Conservation (phyloP, 75 land plant genomes). For the Pinus tabuliformis region DNA sequence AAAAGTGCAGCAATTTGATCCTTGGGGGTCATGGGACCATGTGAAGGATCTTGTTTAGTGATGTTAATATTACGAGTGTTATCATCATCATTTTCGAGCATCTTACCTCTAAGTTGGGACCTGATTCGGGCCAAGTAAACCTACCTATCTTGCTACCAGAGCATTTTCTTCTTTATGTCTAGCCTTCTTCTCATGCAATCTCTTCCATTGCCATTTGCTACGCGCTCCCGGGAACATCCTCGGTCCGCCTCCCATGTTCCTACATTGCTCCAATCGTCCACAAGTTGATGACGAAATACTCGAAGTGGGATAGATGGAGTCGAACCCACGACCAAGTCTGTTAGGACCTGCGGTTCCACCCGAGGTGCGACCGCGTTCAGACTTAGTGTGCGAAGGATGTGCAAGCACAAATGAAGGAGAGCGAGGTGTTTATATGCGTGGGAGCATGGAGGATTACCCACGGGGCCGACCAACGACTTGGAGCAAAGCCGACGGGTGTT, state of each 20-base stretch:
- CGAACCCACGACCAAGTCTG: no score
- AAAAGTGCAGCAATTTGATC: constrained; percentile 61
- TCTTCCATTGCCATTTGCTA: constrained; percentile 81
- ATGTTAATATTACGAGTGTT: not conserved
- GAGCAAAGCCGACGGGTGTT: no score
- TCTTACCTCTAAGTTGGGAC: constrained; percentile 41
- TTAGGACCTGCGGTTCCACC: no score
- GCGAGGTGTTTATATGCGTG: no score
- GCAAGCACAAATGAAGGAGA: no score
- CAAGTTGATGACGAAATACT: not conserved
- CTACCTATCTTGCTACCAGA: constrained; percentile 48
- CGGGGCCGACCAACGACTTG: no score
- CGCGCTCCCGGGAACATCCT: constrained; percentile 74
- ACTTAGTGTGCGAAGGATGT: no score
- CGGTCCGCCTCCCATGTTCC: constrained; percentile 70
- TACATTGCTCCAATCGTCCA: not conserved
- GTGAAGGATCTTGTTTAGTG: not conserved
- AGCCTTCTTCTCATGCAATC: constrained; percentile 72
- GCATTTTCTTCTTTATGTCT: constrained; percentile 45
- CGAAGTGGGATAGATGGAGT: not conserved
- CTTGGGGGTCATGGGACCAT: constrained; percentile 32
- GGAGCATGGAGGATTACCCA: no score
- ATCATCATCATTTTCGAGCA: not conserved
- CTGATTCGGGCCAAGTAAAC: constrained; percentile 55
- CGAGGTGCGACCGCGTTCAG: no score